These are phyloP conservation scores for Blastobotrys capitulatus DNA, from an alignment of 1,139 yeast species.

Conservation along the genomic window DNA sequence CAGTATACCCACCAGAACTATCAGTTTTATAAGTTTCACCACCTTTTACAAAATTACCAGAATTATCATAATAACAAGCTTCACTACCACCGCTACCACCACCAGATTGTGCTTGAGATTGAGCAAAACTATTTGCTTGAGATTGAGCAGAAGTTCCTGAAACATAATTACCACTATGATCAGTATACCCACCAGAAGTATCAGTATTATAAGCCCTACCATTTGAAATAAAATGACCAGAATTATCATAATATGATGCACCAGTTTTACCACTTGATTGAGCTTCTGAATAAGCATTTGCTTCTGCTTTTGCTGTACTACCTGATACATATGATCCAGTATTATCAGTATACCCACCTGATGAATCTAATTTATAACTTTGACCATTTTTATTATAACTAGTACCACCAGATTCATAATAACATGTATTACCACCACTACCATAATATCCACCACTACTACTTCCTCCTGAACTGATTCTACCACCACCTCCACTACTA, in stretches of 20 bases:
- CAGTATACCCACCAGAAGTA: not conserved
- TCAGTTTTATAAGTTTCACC: not conserved
- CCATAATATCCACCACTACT: too few relatives aligned
- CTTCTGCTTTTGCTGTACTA: not conserved
- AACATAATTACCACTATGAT: not conserved
- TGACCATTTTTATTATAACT: not conserved
- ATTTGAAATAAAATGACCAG: not conserved
- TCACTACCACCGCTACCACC: not conserved
- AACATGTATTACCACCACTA: not conserved
- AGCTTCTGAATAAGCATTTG: not conserved
- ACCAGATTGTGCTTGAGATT: not conserved
- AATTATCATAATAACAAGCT: not conserved
- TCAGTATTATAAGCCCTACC: not conserved
- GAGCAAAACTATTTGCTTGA: not conserved
- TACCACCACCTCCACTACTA: too few relatives aligned
- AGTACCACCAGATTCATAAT: not conserved
- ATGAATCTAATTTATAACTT: not conserved
- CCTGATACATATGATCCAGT: not conserved
- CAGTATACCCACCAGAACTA: not conserved
- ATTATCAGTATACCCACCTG: not conserved
- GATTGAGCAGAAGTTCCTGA: not conserved
- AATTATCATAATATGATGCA: not conserved
- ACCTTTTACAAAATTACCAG: not conserved
- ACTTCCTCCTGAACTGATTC: too few relatives aligned
- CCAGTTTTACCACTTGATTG: not conserved